Base-by-base conservation (phyloP, 768 basidiomycete species). In the Mycena filopes region DNA sequence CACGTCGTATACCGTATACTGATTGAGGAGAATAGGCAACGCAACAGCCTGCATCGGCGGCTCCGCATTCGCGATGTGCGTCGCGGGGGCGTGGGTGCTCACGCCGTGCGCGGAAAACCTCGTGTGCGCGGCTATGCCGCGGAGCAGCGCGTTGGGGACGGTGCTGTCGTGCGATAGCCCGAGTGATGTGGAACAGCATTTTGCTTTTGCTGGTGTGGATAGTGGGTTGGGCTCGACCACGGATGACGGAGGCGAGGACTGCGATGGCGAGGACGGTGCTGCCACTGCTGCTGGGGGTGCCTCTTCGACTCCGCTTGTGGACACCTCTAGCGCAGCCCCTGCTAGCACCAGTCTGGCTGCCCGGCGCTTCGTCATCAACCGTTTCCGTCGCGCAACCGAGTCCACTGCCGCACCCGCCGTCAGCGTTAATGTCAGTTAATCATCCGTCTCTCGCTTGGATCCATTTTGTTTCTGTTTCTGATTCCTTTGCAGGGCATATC, bases 111-210 rank as follows among this genome's bases (percentile, higher is more conserved):
- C 67, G 15, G 57, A 47, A 16, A 63, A 55, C 21, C 66, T 66
- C 46, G 38, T 74, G 76, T 55, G 87, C 66, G 77, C 79, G 33
- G 84, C 85, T 0, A 75, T 87, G 23, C 87, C 87, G 3, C 74
- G 84, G 36, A 79, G 86, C 55, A 82, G 82, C 70, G 77, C 79
- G 42, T 63, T 79, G 13, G 87, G 87, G 3, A 82, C 82, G 2
- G 78, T 77, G 21, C 65, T 87, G 29, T 71, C 74, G 21, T 89
- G 87, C 69, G 82, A 82, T 31, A 79, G 76, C 2, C 48, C 72
- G 33, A 68, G 55, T 7, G 85, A 83, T 58, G 81, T 83, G 3
- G 26, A 70, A n/a, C 71, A 74, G 7, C 78, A 82, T 16, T 82
- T 87, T 64, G 62, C 70, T 13, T 76, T 72, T 28, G 78, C 81